Evolutionary conservation across 2,329 filamentous ascomycete species (phyloP).

Genomic region (Ceratocystis papillata): DNA sequence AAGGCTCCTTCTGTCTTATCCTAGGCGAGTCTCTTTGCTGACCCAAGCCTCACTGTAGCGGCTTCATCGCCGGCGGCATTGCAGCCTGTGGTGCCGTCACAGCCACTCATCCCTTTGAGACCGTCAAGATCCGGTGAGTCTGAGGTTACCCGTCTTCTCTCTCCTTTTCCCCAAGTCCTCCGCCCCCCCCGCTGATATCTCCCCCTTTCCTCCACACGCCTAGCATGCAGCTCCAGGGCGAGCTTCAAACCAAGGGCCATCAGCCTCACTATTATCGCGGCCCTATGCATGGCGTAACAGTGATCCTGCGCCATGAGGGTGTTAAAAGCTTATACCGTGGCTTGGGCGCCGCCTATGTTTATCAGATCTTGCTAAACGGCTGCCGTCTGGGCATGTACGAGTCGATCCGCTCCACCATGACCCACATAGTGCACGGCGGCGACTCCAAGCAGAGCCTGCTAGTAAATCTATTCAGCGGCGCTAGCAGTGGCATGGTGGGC

Average conservation of each 20-base stretch:
- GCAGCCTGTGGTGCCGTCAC: slow-evolving; percentile 96
- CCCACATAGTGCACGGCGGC: slow-evolving; percentile 60
- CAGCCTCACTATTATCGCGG: slow-evolving; percentile 83
- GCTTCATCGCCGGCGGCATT: slow-evolving; percentile 91
- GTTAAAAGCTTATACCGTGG: slow-evolving; percentile 76
- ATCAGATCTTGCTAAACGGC: slow-evolving; percentile 92
- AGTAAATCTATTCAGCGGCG: slow-evolving; percentile 89
- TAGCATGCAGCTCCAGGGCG: slow-evolving; percentile 90
- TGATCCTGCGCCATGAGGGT: slow-evolving; percentile 87
- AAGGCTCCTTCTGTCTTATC: background rate
- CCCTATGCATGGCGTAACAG: slow-evolving; percentile 78
- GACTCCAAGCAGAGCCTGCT: slow-evolving; percentile 67
- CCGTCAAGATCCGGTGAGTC: slow-evolving; percentile 86
- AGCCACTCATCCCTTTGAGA: slow-evolving; percentile 95
- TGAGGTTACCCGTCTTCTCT: background rate
- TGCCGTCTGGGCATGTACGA: slow-evolving; percentile 97
- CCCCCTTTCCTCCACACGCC: background rate
- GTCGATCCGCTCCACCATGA: slow-evolving; percentile 66
- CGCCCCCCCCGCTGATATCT: slow-evolving; percentile 18
- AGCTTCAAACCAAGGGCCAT: slow-evolving; percentile 76
- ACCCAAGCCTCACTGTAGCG: slow-evolving; percentile 38
- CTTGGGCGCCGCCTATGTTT: slow-evolving; percentile 84
- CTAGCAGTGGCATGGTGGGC: slow-evolving; percentile 77
- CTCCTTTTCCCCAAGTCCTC: background rate
- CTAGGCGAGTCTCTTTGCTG: background rate